Conservation (phyloP, 1,284 basidiomycete species). For the Anthracocystis panici-leucophaei region DNA sequence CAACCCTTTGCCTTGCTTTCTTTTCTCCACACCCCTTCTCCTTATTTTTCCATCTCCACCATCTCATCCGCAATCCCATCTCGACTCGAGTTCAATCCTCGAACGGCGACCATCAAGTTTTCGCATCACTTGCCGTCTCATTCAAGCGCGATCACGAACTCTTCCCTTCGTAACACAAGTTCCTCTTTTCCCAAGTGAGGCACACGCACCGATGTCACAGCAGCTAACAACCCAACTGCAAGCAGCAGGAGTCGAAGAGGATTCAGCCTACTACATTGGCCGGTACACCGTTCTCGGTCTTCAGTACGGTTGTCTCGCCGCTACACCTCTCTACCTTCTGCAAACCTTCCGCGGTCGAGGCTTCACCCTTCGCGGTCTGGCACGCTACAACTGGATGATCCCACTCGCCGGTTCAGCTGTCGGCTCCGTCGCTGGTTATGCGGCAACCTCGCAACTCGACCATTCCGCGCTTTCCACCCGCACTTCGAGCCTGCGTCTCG, state of each 20-base stretch:
- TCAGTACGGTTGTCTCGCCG: constrained; percentile 59
- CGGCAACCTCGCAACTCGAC: constrained; percentile 36
- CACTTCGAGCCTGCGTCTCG: constrained; percentile 21
- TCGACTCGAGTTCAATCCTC: no score
- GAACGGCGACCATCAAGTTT: no score
- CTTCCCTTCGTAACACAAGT: neutral
- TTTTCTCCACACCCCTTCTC: constrained; percentile 4
- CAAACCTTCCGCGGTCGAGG: constrained; percentile 46
- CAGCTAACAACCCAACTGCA: constrained; percentile 30
- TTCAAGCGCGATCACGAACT: neutral
- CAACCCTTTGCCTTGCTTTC: neutral
- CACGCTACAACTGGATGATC: constrained; percentile 61
- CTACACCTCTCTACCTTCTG: constrained; percentile 60
- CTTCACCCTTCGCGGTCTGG: constrained; percentile 52
- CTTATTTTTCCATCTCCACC: neutral
- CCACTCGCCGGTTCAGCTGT: constrained; percentile 47
- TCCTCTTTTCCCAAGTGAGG: neutral
- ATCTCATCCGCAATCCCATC: no score
- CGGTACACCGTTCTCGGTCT: constrained; percentile 46
- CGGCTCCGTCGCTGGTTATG: constrained; percentile 48
- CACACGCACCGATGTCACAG: constrained; percentile 27
- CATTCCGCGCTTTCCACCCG: constrained; percentile 32
- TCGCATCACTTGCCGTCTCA: no score
- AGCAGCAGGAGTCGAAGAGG: constrained; percentile 41
- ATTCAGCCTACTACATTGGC: constrained; percentile 52